Base-by-base conservation (phyloP, 2,329 filamentous ascomycete genomes). In the Lasiodiplodia gonubiensis region DNA sequence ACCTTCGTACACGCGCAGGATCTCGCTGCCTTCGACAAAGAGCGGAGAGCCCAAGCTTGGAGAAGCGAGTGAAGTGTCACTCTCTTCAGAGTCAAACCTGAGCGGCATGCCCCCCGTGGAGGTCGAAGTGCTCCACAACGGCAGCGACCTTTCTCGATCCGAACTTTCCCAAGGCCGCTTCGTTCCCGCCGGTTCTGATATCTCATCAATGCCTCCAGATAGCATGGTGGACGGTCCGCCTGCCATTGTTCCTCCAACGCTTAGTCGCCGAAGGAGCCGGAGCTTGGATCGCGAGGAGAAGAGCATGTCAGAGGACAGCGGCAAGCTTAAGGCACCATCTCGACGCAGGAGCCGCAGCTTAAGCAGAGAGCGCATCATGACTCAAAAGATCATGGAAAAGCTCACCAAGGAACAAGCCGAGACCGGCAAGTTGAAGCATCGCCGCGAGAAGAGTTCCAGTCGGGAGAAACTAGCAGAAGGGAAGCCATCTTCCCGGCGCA, bases 81-180 rank as follows among this genome's bases (percentile, higher is more conserved):
- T 92, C 76, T 91, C 90, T 39, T 95, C 93, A 63, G 92, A 92
- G 78, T 94, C 92, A 70, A 93, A 90, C 78, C 85, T 94, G 67
- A 85, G 83, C 65, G 90, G 82, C 33, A 80, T 83, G 14, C 82
- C 91, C 64, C 93, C 93, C 42, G 89, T 97, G 70, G 93, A 97
- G 76, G 92, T 97, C 69, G 94, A 97, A 77, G 92, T 98, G 70
- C 86, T 94, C 73, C 85, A 87, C 60, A 76, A 89, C 85, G 78
- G 86, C 85, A 83, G 91, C 86, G 80, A 97, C 85, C 70, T 94
- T 80, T 78, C 86, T 86, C 75, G 90, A 87, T 69, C 88, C 83
- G 73, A 84, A 79, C 57, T 83, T 76, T 80, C 88, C 80, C 80
- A 86, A 76, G 84, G 90, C 80, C 75, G 88, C 79, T 93, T 91